These are phyloP conservation scores for Globisporangium paddicum DNA, from an alignment of 352 stramenopile species.

Conservation along the genomic window DNA sequence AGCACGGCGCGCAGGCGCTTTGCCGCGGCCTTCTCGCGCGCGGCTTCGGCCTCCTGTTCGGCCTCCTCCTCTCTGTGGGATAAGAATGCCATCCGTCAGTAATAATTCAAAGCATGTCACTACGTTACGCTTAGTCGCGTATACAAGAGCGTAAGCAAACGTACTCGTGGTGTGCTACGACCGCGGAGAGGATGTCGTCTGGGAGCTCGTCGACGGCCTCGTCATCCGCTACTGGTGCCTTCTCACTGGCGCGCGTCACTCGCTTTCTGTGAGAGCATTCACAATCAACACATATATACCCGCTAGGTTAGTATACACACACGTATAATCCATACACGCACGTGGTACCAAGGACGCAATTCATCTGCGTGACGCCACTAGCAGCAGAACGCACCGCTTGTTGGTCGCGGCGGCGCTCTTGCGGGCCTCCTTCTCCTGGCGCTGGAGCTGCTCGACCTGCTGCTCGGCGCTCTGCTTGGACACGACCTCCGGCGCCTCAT, in stretches of 20 bases:
- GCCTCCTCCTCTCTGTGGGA: slow-evolving; percentile 44
- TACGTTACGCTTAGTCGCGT: background rate
- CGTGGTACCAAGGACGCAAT: too few relatives aligned
- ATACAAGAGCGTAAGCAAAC: slow-evolving; percentile 1
- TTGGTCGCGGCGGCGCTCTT: slow-evolving; percentile 22
- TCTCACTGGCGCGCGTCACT: slow-evolving; percentile 2
- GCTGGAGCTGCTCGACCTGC: slow-evolving; percentile 41
- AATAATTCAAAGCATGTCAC: background rate
- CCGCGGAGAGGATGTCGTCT: slow-evolving; percentile 55
- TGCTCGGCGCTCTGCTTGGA: slow-evolving; percentile 65
- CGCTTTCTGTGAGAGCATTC: slow-evolving; percentile 34
- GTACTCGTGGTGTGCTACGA: slow-evolving; percentile 61
- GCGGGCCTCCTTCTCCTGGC: slow-evolving; percentile 45
- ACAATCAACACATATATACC: background rate
- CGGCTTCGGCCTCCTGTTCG: slow-evolving; percentile 34
- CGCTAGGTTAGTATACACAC: background rate
- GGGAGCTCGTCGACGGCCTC: slow-evolving; percentile 42
- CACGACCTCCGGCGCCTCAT: slow-evolving; percentile 75
- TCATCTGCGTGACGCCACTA: too few relatives aligned
- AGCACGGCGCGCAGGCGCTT: slow-evolving; percentile 15
- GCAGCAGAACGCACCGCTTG: slow-evolving; percentile 38
- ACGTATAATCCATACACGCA: too few relatives aligned
- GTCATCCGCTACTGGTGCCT: slow-evolving; percentile 10
- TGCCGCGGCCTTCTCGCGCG: slow-evolving; percentile 17
- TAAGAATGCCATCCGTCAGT: background rate